Evolutionary conservation across 2,329 filamentous ascomycete genomes (phyloP), one percentile per base, ranked within the genome.

Genomic region (Botrytis elliptica): DNA sequence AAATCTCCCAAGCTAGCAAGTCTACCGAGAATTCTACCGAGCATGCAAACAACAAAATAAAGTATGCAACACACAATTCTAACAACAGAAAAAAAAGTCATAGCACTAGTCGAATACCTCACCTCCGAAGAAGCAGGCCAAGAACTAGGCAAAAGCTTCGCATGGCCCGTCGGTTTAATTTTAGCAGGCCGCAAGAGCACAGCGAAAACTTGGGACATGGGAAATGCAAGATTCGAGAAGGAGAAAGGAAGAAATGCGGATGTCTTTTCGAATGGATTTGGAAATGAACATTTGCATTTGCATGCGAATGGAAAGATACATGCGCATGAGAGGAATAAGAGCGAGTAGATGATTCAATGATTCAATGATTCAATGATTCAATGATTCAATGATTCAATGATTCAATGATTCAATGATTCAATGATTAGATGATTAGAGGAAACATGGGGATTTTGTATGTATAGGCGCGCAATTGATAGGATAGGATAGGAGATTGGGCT

Each of bases 81-180:
- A 59, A 59, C 57, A 59, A 59, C 8, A 36, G 8, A 72, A 70
- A 74, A 69, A 52, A 44, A 46, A 80, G 79, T 81, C 74, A 80
- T 80, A 49, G 79, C 79, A 62, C 73, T 82, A 14, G 77, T 82
- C 38, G 79, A 81, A 70, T 81, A 82, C 59, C 77, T 82, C 42
- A 81, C 81, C 3, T 81, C 80, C 2, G 78, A 78, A 66, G 79
- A 81, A 57, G 79, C 77, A 46, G 80, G 78, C 0, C 71, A 80
- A 64, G 74, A 78, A 2, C 74, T 81, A 1, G 77, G 75, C 0
- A 69, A 67, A 1, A 73, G 75, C 9, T 81, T 80, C 63, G 80
- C 79, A 1, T 81, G 80, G 79, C 79, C 80, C 3, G 78, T 79
- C 0, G 75, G 75, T 0, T 65, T 73, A 40, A 70, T 80, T 29